Evolutionary conservation across 1,139 yeast genomes (phyloP).

Genomic region (Torulaspora globosa): DNA sequence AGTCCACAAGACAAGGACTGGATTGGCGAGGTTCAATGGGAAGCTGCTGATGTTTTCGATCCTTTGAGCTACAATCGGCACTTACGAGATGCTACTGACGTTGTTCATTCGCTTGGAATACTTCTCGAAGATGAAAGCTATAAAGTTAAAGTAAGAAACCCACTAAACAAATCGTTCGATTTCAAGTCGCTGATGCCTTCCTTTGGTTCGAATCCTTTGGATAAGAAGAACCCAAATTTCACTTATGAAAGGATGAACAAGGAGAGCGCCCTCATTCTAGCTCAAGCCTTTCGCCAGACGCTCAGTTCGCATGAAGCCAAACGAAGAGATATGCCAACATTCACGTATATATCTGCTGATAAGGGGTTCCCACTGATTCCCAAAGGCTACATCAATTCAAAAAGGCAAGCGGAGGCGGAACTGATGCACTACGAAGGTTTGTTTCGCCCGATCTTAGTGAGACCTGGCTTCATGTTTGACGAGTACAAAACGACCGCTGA

Average conservation of each 20-base stretch:
- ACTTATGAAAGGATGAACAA: slow-evolving; percentile 64
- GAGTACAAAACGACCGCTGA: slow-evolving; percentile 38
- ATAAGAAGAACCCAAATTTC: slow-evolving; percentile 40
- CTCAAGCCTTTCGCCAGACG: slow-evolving; percentile 47
- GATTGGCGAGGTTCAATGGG: slow-evolving; percentile 64
- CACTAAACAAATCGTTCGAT: slow-evolving; percentile 10
- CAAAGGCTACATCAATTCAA: slow-evolving; percentile 63
- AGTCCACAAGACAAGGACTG: slow-evolving; percentile 42
- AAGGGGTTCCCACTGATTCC: slow-evolving; percentile 65
- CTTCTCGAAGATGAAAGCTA: slow-evolving; percentile 64
- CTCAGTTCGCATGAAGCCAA: slow-evolving; percentile 9
- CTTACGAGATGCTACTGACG: slow-evolving; percentile 52
- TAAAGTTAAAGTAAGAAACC: slow-evolving; percentile 44
- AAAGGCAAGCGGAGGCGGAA: slow-evolving; percentile 70
- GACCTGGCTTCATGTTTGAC: slow-evolving; percentile 86
- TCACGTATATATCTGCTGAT: slow-evolving; percentile 81
- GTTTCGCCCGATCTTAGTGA: slow-evolving; percentile 57
- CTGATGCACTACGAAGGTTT: slow-evolving; percentile 38
- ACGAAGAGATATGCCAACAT: slow-evolving; percentile 40
- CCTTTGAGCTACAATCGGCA: slow-evolving; percentile 52
- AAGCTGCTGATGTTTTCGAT: slow-evolving; percentile 60
- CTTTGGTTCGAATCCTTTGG: slow-evolving; percentile 49
- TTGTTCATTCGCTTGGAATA: slow-evolving; percentile 81
- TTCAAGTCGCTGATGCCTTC: slow-evolving; percentile 13
- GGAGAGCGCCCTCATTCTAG: slow-evolving; percentile 64